Percentiles rank a stretch among this genome's conserved stretches.
Conservation (phyloP, 768 basidiomycete genomes). For the Trametes elegans region DNA sequence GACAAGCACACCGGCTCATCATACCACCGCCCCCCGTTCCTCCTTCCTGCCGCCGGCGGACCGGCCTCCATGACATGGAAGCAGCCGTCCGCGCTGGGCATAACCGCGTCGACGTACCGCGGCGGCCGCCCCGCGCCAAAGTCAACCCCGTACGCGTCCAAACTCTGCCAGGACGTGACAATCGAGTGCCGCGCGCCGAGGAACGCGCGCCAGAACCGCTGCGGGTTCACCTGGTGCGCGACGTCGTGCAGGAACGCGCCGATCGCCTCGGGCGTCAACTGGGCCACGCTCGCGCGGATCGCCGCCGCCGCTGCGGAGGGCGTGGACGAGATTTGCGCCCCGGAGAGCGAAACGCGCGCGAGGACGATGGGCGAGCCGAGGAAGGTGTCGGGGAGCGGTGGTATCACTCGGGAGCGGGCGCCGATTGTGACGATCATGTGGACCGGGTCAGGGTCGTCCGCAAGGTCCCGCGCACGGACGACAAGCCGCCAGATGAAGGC, state of each 20-base stretch:
- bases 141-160: conserved; percentile 34
- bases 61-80: conserved; percentile 32
- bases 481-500: conserved; percentile 38
- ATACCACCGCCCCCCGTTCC: conserved; percentile 6
- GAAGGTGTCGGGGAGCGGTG: conserved; percentile 25
- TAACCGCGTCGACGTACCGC: conserved; percentile 31
- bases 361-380: conserved; percentile 36
- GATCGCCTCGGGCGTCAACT: conserved; percentile 28
- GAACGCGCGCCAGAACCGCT: conserved; percentile 36
- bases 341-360: conserved; percentile 24
- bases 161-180: conserved; percentile 35
- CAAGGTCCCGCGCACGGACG: conserved; percentile 30
- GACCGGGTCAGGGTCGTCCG: conserved; percentile 21
- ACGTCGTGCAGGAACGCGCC: conserved; percentile 35
- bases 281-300: conserved; percentile 29
- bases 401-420: conserved; percentile 24
- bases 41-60: not conserved
- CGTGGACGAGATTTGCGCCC: conserved; percentile 5
- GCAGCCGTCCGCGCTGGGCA: conserved; percentile 36
- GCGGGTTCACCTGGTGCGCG: conserved; percentile 31
- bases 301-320: conserved; percentile 24
- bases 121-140: conserved; percentile 31
- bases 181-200: conserved; percentile 33
- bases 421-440: conserved; percentile 31
- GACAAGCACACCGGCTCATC: conserved; percentile 14